Base-by-base conservation (phyloP, 768 basidiomycete species). In the Trametes gibbosa region DNA sequence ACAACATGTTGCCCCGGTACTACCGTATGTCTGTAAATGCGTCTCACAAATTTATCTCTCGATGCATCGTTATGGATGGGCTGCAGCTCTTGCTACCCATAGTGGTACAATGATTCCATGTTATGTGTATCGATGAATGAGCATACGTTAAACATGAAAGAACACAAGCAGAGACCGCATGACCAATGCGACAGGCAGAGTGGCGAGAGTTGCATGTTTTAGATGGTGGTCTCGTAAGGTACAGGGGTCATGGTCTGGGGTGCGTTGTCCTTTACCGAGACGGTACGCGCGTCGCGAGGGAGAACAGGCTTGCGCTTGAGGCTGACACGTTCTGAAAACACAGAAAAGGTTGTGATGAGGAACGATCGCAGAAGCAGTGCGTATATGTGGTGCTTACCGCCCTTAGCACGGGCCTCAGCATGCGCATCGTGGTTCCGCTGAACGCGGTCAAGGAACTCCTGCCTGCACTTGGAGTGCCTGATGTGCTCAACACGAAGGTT, bases 371-470 rank as follows among this genome's bases (percentile, higher is more conserved):
- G 14, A 29, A 37, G 10, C 12, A 7, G 25, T 27, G 10, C 29
- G 29, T 24, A 9, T 42, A 16, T 45, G 24, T 29, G 42, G 7
- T 5, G 59, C 62, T 90, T 93, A 65, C 84, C 95, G 62, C 87
- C 95, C 69, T 86, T 92, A 66, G 89, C 91, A 80, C 87, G 91
- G 81, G 90, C 92, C 64, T 89, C 92, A 62, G 93, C 95, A 43
- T 92, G 92, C 63, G 87, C 87, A 60, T 90, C 92, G 72, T 95
- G 92, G 90, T 97, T 98, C 76, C 96, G 88, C 92, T 98, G 98
- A 73, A 95, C 94, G 67, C 96, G 96, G 68, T 95, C 95, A 63
- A 92, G 80, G 61, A 73, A 95, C 96, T 71, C 92, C 96, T 56
- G 96, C 95, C 63, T 86, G 77, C 96, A 98, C 78, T 92, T 93